Base-by-base conservation (phyloP, 768 basidiomycete species). In the Hericium erinaceus region DNA sequence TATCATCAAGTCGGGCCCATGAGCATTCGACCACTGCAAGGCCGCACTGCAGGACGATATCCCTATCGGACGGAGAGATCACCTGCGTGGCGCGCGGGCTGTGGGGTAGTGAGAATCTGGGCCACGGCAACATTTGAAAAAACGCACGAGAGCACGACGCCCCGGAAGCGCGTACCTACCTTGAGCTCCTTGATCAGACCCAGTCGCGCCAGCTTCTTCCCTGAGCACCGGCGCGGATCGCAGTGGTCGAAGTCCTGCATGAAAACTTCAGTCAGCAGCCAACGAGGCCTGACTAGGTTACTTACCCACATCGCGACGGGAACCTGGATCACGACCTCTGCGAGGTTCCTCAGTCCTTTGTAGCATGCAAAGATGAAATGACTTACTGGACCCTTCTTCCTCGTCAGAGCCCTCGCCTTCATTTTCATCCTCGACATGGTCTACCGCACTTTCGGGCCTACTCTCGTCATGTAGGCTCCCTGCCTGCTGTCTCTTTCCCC, bases 21-120 rank as follows among this genome's bases (percentile, higher is more conserved):
- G 92, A 95, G 69, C 95, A 98, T 68, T 99, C 97, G 2, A 99
- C 92, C n/a, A 99, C 97, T 0, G 95, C 97, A 5, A 98, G 72
- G 0, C 97, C 97, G 38, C 75, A 74, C 48, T 77, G 75, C 0
- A 80, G 73, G 9, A 98, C 75, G 57, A 95, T 82, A 4, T 87
- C 84, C n/a, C 83, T 80, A 66, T 99, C 97, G 1, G 85, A 79
- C 0, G 92, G 93, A 49, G 84, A 89, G 20, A 98, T 78, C 22
- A 88, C 74, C 63, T 81, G 77, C 28, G 77, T 87, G 0, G 85
- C 95, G 66, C 49, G 66, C 13, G 24, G 41, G 16, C 16, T 11
- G 16, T 2, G 12, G 18, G 11, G 13, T 24, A 8, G 5, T 33
- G 33, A 33, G 33, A 33, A 8, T 4, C 33, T 24, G 18, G 18